Conservation (phyloP, 768 basidiomycete species). For the Rhodotorula graminis region DNA sequence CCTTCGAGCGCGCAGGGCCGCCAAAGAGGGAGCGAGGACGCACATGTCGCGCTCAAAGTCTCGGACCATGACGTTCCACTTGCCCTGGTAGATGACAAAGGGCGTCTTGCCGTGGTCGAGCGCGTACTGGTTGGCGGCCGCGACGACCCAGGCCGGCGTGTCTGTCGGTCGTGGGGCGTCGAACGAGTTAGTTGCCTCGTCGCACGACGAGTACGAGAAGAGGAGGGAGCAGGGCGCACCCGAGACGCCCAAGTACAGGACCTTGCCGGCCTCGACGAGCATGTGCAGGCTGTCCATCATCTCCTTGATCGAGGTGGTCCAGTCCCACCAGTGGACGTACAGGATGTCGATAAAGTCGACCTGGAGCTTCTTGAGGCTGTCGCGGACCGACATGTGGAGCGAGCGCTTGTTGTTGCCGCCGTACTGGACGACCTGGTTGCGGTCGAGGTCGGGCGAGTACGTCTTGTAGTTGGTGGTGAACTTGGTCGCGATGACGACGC, state of each 20-base stretch:
- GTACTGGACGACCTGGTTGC: constrained; percentile 46
- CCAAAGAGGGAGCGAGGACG: neutral
- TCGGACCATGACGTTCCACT: constrained; percentile 52
- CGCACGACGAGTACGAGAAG: no score
- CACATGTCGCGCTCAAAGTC: constrained; percentile 56
- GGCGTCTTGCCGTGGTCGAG: constrained; percentile 54
- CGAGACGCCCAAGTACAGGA: constrained; percentile 53
- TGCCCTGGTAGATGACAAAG: constrained; percentile 57
- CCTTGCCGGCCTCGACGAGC: constrained; percentile 55
- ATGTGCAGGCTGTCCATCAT: constrained; percentile 57
- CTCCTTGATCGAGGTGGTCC: constrained; percentile 52
- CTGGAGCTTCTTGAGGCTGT: constrained; percentile 55
- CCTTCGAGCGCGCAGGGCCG: neutral
- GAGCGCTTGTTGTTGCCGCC: constrained; percentile 55
- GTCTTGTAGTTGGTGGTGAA: constrained; percentile 30
- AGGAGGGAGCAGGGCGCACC: constrained; percentile 37
- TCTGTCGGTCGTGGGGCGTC: constrained; percentile 47
- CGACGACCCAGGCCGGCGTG: constrained; percentile 56
- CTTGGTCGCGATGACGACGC: constrained; percentile 54
- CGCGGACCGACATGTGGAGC: constrained; percentile 50
- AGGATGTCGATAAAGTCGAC: constrained; percentile 58
- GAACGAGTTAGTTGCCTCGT: constrained; percentile 42
- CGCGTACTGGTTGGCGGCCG: constrained; percentile 55
- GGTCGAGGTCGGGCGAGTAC: constrained; percentile 29
- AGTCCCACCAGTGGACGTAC: constrained; percentile 49